Conservation (phyloP, 1,139 yeast genomes). For the Debaryomyces singareniensis region DNA sequence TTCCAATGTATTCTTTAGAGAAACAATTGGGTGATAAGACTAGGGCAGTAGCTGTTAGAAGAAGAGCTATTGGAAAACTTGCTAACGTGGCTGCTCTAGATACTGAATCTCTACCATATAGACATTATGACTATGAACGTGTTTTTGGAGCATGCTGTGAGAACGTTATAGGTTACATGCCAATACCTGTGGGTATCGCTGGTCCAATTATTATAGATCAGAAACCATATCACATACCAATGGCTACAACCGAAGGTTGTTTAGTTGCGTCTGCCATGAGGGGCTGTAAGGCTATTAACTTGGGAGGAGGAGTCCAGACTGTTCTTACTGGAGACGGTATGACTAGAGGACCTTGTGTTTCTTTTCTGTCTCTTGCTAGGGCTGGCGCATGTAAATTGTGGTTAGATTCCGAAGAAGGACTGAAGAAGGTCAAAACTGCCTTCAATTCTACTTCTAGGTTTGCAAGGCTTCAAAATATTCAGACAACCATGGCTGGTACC, state of each 20-base stretch:
- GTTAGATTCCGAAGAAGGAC: constrained; percentile 96
- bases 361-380: constrained; percentile 72
- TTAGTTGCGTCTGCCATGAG: constrained; percentile 97
- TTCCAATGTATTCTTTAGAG: constrained; percentile 91
- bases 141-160: constrained; percentile 99
- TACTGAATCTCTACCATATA: constrained; percentile 67
- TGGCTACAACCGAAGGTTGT: constrained; percentile 99
- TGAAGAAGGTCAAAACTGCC: constrained; percentile 71
- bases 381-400: constrained; percentile 95
- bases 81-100: constrained; percentile 81
- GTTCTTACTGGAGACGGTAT: constrained; percentile 94
- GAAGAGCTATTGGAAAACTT: constrained; percentile 79
- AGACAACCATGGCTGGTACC: constrained; percentile 95
- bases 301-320: constrained; percentile 94
- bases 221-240: constrained; percentile 81
- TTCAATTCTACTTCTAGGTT: constrained; percentile 96
- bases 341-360: constrained; percentile 98
- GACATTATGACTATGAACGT: constrained; percentile 84
- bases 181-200: constrained; percentile 95
- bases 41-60: constrained; percentile 89
- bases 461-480: constrained; percentile 86
- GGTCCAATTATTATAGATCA: constrained; percentile 94
- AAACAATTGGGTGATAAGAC: constrained; percentile 81
- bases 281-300: constrained; percentile 96
- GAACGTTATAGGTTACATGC: constrained; percentile 94